Base-by-base conservation (phyloP, 257 asterid genomes). In the Solanum paucissectum region DNA sequence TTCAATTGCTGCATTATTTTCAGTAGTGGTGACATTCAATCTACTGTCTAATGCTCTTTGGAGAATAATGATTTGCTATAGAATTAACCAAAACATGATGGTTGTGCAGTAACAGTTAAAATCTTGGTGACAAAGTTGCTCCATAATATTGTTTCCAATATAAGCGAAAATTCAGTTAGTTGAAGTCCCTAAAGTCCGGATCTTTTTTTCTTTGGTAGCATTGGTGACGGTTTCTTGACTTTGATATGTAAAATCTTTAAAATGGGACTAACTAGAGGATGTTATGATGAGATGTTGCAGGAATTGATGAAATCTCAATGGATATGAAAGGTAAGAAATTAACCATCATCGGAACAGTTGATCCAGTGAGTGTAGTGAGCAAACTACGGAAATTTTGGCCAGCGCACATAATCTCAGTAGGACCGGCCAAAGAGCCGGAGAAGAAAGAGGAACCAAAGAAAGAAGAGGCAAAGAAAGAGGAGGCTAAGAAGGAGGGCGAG, bases 371-470 rank as follows among this genome's bases (percentile, higher is more conserved):
- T 5, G 98, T 93, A 6, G 99, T 91, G n/a, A 92, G 95, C 93
- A 96, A 94, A 76, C 75, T 96, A 88, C 93, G 98, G 81, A 96
- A 95, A 55, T 93, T 66, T 74, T 96, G 98, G 98, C 91, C 93
- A 3, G 90, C 98, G 0, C 75, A 88, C 91, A 94, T 96, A 58
- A 91, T 94, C 89, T 90, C 89, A 0, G 96, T 94, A 6, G 99
- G 99, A 81, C 98, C 98, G 0, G 96, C 96, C 12, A 93, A 93
- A 88, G 95, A 90, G 89, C 98, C 98, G 0, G 95, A 95, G 92
- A 94, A 94, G 93, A 96, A 96, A 83, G 97, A 95, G 92, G 97
- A 94, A 90, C 92, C 94, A 1, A 94, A 96, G 95, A 96, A 95
- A 82, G 98, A 94, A 87, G 99, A 94, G 7, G 86, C 91, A 0